Evolutionary conservation across 345 rosid species (phyloP).

Genomic region (Carallia pectinifolia): DNA sequence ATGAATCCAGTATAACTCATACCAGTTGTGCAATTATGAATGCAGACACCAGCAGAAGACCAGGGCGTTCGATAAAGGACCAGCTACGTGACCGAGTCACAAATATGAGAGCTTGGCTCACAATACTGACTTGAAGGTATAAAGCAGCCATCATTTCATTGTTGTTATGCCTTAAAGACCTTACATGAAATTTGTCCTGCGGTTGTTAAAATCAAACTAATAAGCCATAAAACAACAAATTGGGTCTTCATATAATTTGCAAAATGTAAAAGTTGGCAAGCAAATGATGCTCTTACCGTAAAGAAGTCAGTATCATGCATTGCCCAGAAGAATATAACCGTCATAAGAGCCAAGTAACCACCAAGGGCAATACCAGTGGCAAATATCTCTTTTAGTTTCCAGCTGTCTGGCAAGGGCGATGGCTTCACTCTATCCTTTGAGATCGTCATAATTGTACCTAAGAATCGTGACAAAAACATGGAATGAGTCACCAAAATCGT

Average conservation of each 20-base stretch:
- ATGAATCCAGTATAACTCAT: constrained; percentile 12
- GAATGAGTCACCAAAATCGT: not conserved
- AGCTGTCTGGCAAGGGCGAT: constrained; percentile 92
- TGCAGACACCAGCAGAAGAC: constrained; percentile 51
- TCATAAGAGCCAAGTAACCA: constrained; percentile 75
- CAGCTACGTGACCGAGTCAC: constrained; percentile 94
- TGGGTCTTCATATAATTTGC: too few relatives aligned
- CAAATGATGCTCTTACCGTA: constrained; percentile 41
- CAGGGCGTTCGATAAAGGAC: constrained; percentile 83
- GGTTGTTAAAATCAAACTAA: not conserved
- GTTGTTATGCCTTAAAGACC: constrained; percentile 29
- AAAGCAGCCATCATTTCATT: constrained; percentile 77
- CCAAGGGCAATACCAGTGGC: constrained; percentile 88
- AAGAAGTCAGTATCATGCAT: constrained; percentile 64
- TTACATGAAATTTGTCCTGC: constrained; percentile 68
- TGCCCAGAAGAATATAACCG: constrained; percentile 83
- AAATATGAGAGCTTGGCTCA: constrained; percentile 90
- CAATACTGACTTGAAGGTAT: constrained; percentile 94
- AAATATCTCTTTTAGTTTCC: constrained; percentile 89
- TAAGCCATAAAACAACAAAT: not conserved
- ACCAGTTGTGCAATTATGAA: constrained; percentile 72
- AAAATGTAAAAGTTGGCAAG: too few relatives aligned
- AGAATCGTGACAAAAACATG: not conserved
- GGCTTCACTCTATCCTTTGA: constrained; percentile 94
- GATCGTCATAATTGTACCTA: constrained; percentile 94